A percentile compares a stretch with the other conserved stretches of the same genome.
Evolutionary conservation across 768 basidiomycete species (phyloP).

Genomic region (Macrocybe gigantea): DNA sequence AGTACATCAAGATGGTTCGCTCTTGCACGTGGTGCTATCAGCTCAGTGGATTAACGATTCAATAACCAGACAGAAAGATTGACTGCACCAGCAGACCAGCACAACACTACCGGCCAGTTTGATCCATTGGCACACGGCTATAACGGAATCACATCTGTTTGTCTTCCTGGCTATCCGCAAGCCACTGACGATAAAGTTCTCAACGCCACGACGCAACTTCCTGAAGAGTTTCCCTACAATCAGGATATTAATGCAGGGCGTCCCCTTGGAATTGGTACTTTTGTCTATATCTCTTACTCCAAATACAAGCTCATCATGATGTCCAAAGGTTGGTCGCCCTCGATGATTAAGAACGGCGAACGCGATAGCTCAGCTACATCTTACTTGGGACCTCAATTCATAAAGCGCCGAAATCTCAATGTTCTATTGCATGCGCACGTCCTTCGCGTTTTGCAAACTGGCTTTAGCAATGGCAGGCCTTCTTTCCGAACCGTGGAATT

Average conservation of each 20-base stretch:
- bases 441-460: slow-evolving; percentile 11
- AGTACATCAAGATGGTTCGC: slow-evolving; percentile 12
- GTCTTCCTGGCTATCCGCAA: slow-evolving; percentile 20
- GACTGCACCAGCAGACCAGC: slow-evolving; percentile 21
- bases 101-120: slow-evolving; percentile 24
- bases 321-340: slow-evolving; percentile 14
- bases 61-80: slow-evolving; percentile 6
- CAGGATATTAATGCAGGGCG: slow-evolving; percentile 16
- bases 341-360: slow-evolving; percentile 11
- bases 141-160: slow-evolving; percentile 20
- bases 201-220: slow-evolving; percentile 22
- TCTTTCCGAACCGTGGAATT: slow-evolving; percentile 10
- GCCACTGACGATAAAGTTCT: slow-evolving; percentile 22
- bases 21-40: too few species aligned
- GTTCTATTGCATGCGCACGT: slow-evolving; percentile 12
- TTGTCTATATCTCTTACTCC: not conserved
- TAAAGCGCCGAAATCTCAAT: slow-evolving; percentile 11
- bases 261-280: slow-evolving; percentile 17
- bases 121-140: slow-evolving; percentile 24
- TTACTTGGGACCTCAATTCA: slow-evolving; percentile 2
- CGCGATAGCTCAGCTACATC: slow-evolving; percentile 7
- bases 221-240: slow-evolving; percentile 15
- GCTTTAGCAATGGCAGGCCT: slow-evolving; percentile 4
- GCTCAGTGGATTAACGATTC: too few species aligned
- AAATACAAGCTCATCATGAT: not conserved